phyloP scores from a whole-genome alignment of 768 basidiomycete species.

The Filobasidium wieringae region DNA sequence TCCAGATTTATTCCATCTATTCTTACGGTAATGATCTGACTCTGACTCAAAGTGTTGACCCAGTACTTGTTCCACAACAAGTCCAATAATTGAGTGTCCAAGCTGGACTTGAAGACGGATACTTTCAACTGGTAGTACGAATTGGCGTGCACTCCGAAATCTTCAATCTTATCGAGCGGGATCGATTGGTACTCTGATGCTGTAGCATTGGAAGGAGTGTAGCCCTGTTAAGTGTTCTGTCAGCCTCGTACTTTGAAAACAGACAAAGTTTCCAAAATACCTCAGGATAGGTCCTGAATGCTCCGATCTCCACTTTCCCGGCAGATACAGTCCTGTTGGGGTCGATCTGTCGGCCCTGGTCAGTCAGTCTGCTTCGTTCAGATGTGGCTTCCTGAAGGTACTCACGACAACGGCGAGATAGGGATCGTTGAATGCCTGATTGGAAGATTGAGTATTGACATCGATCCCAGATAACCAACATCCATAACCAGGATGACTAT shows the following conservation, averaged over 20 bases:
- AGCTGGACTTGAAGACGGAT: slow-evolving; percentile 81
- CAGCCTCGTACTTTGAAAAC: neutral
- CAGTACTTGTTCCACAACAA: slow-evolving; percentile 99
- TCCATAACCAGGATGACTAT: slow-evolving; percentile 90
- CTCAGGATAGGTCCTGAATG: slow-evolving; percentile 93
- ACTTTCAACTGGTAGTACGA: slow-evolving; percentile 92
- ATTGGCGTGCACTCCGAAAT: slow-evolving; percentile 96
- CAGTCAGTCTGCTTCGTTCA: neutral
- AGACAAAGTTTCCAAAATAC: no score
- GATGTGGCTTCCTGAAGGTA: slow-evolving; percentile 13
- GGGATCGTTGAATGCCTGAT: slow-evolving; percentile 89
- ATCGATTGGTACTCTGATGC: slow-evolving; percentile 89
- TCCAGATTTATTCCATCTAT: neutral
- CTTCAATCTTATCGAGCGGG: slow-evolving; percentile 92
- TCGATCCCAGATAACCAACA: slow-evolving; percentile 99
- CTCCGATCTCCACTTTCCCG: slow-evolving; percentile 96
- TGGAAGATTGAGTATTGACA: slow-evolving; percentile 88
- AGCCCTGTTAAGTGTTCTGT: slow-evolving; percentile 44
- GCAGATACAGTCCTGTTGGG: slow-evolving; percentile 97
- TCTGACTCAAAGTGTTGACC: slow-evolving; percentile 92
- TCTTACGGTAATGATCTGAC: slow-evolving; percentile 74
- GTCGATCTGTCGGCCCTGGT: slow-evolving; percentile 58
- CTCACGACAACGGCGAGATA: slow-evolving; percentile 91
- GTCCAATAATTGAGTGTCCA: slow-evolving; percentile 77
- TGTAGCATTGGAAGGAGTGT: slow-evolving; percentile 59